Percentiles rank a stretch among this genome's conserved stretches.
Conservation (phyloP, 2,329 filamentous ascomycete genomes). For the Lachnellula willkommii region DNA sequence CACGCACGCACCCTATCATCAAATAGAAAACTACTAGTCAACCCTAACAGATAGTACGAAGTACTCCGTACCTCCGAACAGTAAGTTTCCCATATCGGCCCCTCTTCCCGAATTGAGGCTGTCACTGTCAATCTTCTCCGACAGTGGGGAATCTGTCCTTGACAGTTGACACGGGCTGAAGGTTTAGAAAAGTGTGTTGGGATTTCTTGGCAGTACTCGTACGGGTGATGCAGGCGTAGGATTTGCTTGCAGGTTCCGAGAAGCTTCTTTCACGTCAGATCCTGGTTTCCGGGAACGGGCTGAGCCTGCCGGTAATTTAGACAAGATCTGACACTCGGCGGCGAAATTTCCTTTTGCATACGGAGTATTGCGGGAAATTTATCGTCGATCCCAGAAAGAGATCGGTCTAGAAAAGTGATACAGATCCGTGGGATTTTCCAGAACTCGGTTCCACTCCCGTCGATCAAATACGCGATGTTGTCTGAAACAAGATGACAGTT, state of each 20-base stretch:
- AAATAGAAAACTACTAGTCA: too few species aligned
- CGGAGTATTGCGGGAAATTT: background rate
- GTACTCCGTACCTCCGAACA: too few species aligned
- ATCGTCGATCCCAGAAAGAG: background rate
- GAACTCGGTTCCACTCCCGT: slow-evolving; percentile 11
- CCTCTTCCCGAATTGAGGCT: background rate
- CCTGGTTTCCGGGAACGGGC: background rate
- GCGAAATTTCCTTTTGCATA: background rate
- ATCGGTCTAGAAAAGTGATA: background rate
- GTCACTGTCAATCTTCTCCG: background rate
- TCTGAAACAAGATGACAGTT: slow-evolving; percentile 11
- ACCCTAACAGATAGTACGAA: background rate
- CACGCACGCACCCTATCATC: too few species aligned
- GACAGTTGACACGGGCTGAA: background rate
- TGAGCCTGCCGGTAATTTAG: too few species aligned
- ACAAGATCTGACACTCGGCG: background rate
- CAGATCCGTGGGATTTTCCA: background rate
- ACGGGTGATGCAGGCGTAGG: too few species aligned
- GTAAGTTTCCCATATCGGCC: background rate
- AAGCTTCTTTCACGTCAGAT: background rate
- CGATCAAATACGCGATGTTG: slow-evolving; percentile 12
- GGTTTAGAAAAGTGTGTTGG: background rate
- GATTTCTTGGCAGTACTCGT: background rate
- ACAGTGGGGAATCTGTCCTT: background rate
- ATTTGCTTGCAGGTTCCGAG: too few species aligned